A percentile compares a stretch with the other conserved stretches of the same genome.
Evolutionary conservation across 345 rosid genomes (phyloP).

Genomic region (Salix exigua): DNA sequence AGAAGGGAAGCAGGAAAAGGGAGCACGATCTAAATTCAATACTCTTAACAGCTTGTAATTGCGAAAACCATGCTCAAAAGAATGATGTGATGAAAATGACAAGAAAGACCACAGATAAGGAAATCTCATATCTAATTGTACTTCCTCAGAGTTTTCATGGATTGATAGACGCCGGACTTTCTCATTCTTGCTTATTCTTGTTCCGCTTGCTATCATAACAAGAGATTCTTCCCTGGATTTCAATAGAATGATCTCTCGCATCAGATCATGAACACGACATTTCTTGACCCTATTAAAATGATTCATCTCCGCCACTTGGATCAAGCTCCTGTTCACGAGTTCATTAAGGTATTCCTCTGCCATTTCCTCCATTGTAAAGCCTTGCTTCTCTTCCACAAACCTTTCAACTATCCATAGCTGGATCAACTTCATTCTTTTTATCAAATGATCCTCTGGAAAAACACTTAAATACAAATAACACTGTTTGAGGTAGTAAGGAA

Average conservation of each 20-base stretch:
- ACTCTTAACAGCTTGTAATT: background rate
- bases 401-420: conserved; percentile 7
- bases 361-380: conserved; percentile 2
- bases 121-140: background rate
- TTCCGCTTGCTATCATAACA: background rate
- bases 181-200: background rate
- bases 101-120: conserved; percentile 5
- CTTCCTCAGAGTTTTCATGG: background rate
- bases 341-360: conserved; percentile 14
- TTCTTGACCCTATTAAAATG: background rate
- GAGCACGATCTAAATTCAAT: background rate
- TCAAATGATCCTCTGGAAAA: conserved; percentile 13
- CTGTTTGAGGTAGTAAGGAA: conserved; percentile 1
- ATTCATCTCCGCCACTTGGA: conserved; percentile 3
- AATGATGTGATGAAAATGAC: background rate
- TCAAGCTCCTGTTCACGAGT: conserved; percentile 11
- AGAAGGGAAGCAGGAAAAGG: background rate
- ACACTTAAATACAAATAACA: conserved; percentile 8
- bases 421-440: background rate
- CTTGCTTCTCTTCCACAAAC: conserved; percentile 2
- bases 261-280: conserved; percentile 6
- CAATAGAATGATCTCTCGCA: conserved; percentile 5
- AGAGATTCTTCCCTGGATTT: conserved; percentile 8
- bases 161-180: conserved; percentile 3
- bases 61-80: background rate